phyloP scores from a whole-genome alignment of 108 stramenopile species.

The Cyclotella atomus region DNA sequence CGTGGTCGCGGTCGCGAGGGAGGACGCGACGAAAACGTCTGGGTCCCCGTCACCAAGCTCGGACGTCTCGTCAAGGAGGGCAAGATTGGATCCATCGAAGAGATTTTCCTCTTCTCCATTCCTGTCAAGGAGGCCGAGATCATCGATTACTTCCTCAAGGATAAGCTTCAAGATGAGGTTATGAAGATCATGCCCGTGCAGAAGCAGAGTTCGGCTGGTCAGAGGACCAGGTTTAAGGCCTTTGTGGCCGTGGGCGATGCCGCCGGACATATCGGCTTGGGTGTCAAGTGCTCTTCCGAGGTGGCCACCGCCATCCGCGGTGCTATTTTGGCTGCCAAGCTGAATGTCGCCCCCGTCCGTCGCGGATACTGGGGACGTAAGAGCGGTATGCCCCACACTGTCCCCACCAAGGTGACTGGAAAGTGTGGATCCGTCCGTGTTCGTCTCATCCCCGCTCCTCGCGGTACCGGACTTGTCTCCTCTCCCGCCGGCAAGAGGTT shows the following conservation, averaged over 20 bases:
- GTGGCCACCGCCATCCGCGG: constrained; percentile 99
- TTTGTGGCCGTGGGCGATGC: constrained; percentile 99
- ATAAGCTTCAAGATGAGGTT: constrained; percentile 99
- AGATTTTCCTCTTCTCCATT: constrained; percentile 99
- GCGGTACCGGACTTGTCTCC: constrained; percentile 99
- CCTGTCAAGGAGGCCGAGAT: constrained; percentile 99
- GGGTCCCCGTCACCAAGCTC: constrained; percentile 99
- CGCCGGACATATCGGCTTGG: constrained; percentile 99
- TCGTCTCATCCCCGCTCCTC: constrained; percentile 99
- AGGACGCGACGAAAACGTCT: constrained; percentile 92
- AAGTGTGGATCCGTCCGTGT: constrained; percentile 99
- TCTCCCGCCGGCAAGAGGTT: constrained; percentile 99
- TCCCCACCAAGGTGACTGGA: constrained; percentile 99
- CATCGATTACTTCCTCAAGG: constrained; percentile 96
- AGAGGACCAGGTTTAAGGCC: constrained; percentile 99
- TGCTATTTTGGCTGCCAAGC: constrained; percentile 99
- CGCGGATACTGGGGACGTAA: constrained; percentile 99
- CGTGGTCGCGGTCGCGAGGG: constrained; percentile 94
- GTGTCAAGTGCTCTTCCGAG: constrained; percentile 98
- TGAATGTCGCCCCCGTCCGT: constrained; percentile 97
- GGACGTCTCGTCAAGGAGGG: constrained; percentile 99
- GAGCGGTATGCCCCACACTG: constrained; percentile 97
- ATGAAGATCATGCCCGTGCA: constrained; percentile 99
- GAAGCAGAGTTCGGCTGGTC: constrained; percentile 99
- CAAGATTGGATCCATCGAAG: constrained; percentile 98